Evolutionary conservation across 1,139 yeast species (phyloP), one percentile per base, ranked within the genome.

Genomic region (Scheffersomyces parashehatae): DNA sequence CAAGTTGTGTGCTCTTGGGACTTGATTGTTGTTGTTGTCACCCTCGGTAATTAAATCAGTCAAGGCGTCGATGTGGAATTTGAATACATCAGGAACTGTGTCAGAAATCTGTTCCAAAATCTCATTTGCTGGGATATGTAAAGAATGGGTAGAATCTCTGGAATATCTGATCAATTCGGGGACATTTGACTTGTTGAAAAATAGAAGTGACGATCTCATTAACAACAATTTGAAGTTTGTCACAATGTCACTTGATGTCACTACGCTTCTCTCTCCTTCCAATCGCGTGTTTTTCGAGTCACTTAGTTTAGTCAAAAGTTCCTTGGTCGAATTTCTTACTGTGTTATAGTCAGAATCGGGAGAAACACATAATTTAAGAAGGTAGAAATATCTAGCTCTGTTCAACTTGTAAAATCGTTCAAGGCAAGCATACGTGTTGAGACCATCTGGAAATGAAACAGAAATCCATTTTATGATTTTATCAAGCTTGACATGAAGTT

Each of bases 101-200:
- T 64, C 56, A 0, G 97, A 83, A 6, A 88, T 77, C 34, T 79
- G 73, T 47, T 81, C 82, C 28, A 89, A 65, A 6, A 87, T 49
- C 32, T 73, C 77, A 48, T 79, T 79, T 0, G 89, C 76, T 1
- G 68, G 54, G 1, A 63, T 53, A 28, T 63, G 56, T 44, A 68
- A 63, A 7, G 62, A 59, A 36, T 65, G 62, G 2, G 55, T 40
- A 0, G 59, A n/a, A 35, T 70, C 69, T 41, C 73, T 73, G 5
- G 83, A 70, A 28, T 71, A 59, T 28, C 70, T 71, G 20, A 87
- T 65, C 28, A 88, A 64, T 29, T 79, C 73, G 0, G 77, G 65
- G 26, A 88, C 72, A 52, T 83, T 86, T 28, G 88, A 79, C 52
- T 78, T 77, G 63, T 89, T 90, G 63, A 77, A 84, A 20, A 85